These are phyloP conservation scores for Mixia osmundae DNA, from an alignment of 1,284 basidiomycete genomes.

Conservation along the genomic window DNA sequence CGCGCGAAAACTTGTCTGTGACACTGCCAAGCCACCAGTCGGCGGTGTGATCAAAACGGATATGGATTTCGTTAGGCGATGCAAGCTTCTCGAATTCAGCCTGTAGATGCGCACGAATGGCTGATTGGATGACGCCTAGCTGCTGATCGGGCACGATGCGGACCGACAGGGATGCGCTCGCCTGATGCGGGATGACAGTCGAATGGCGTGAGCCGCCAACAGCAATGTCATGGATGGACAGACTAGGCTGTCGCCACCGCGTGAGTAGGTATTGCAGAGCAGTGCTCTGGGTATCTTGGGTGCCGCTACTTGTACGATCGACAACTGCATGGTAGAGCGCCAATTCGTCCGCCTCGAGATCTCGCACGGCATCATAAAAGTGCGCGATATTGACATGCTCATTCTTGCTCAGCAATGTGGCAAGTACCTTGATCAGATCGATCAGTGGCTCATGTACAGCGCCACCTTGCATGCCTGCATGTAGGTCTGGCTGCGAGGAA, in stretches of 20 bases:
- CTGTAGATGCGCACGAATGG: slow-evolving; percentile 37
- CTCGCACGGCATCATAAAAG: slow-evolving; percentile 40
- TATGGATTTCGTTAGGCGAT: slow-evolving; percentile 25
- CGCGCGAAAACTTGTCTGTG: slow-evolving; percentile 48
- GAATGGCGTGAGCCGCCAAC: slow-evolving; percentile 27
- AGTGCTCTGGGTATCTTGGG: too few species aligned
- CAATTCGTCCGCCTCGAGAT: slow-evolving; percentile 14
- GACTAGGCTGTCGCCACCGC: slow-evolving; percentile 1
- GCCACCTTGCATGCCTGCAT: slow-evolving; percentile 84
- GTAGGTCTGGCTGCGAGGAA: slow-evolving; percentile 38
- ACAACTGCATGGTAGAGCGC: slow-evolving; percentile 22
- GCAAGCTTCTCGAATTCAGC: slow-evolving; percentile 31
- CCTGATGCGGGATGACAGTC: slow-evolving; percentile 63
- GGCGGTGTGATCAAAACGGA: slow-evolving; percentile 57
- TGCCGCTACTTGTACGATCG: too few species aligned
- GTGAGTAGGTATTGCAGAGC: slow-evolving; percentile 7
- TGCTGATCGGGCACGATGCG: slow-evolving; percentile 63
- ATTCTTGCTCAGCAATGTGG: slow-evolving; percentile 38
- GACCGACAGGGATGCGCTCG: slow-evolving; percentile 48
- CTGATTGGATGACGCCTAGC: slow-evolving; percentile 39
- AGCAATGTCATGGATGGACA: slow-evolving; percentile 3
- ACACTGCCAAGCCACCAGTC: slow-evolving; percentile 97
- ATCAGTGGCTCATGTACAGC: slow-evolving; percentile 19
- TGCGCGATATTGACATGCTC: slow-evolving; percentile 42
- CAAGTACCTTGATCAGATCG: slow-evolving; percentile 49